phyloP scores from a whole-genome alignment of 192 early-diverging fungal species.

The Rhizoclosmatium globosum region DNA sequence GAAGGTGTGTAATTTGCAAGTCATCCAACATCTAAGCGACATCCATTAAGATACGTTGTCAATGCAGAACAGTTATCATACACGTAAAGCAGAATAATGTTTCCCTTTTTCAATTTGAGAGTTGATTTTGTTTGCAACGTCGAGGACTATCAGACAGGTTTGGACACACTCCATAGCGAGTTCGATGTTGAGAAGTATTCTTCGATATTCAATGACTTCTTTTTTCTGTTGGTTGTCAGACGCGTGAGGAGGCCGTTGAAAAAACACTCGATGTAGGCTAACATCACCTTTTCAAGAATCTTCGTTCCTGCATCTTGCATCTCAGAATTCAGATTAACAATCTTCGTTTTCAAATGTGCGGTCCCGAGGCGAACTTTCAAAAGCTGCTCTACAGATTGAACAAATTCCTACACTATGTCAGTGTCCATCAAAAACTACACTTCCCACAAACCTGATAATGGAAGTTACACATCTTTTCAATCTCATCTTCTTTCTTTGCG shows the following conservation, averaged over 20 bases:
- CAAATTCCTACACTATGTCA: constrained; percentile 75
- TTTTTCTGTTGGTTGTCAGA: constrained; percentile 66
- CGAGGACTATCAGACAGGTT: constrained; percentile 86
- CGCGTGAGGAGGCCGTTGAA: too few relatives aligned
- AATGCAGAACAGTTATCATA: constrained; percentile 40
- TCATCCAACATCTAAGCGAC: constrained; percentile 78
- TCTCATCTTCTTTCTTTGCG: constrained; percentile 90
- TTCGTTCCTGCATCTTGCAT: constrained; percentile 83
- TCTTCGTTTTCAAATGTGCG: constrained; percentile 81
- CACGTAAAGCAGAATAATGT: constrained; percentile 92
- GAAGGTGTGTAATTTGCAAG: constrained; percentile 75
- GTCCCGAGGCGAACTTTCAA: constrained; percentile 93
- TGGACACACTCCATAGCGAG: constrained; percentile 80
- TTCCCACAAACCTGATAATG: constrained; percentile 82
- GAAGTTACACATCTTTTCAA: constrained; percentile 95
- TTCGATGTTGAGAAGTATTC: constrained; percentile 88
- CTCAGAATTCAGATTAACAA: constrained; percentile 85
- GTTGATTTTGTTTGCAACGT: constrained; percentile 86
- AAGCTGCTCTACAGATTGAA: constrained; percentile 93
- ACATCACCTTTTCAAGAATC: constrained; percentile 71
- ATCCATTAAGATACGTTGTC: not conserved
- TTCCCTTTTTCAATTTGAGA: constrained; percentile 79
- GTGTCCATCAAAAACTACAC: not conserved
- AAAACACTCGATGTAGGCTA: too few relatives aligned
- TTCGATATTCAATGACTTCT: constrained; percentile 77